Evolutionary conservation across 2,329 filamentous ascomycete species (phyloP).

Genomic region (Herpotrichia juniperi): DNA sequence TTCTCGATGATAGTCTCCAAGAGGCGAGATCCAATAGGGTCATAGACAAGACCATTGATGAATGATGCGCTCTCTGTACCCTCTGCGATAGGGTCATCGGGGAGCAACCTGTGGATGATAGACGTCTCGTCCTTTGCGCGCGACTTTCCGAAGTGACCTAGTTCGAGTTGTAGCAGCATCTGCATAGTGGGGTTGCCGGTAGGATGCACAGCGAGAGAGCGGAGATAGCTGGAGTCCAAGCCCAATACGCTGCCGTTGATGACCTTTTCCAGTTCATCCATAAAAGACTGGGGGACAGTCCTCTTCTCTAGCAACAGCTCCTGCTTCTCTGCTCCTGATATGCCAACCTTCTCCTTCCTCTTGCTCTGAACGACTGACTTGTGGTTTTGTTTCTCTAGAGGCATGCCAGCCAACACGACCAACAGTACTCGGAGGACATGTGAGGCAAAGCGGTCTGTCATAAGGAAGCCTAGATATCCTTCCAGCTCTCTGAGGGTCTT

Average conservation of each 20-base stretch:
- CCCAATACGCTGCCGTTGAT: slow-evolving; percentile 76
- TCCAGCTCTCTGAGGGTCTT: slow-evolving; percentile 87
- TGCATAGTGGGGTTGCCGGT: slow-evolving; percentile 94
- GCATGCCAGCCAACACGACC: slow-evolving; percentile 81
- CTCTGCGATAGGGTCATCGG: slow-evolving; percentile 77
- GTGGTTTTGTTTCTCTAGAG: slow-evolving; percentile 66
- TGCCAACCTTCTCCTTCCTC: slow-evolving; percentile 81
- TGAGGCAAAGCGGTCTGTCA: slow-evolving; percentile 89
- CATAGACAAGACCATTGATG: slow-evolving; percentile 85
- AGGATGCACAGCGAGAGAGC: slow-evolving; percentile 84
- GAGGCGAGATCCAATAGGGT: slow-evolving; percentile 86
- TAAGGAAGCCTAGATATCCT: slow-evolving; percentile 77
- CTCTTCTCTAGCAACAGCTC: slow-evolving; percentile 43
- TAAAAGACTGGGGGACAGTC: slow-evolving; percentile 79
- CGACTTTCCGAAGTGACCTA: slow-evolving; percentile 73
- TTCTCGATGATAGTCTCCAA: slow-evolving; percentile 84
- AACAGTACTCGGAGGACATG: slow-evolving; percentile 88
- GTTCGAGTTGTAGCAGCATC: slow-evolving; percentile 83
- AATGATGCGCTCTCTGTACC: slow-evolving; percentile 78
- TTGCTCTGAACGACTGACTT: slow-evolving; percentile 86
- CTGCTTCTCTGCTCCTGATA: slow-evolving; percentile 56
- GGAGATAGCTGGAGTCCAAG: slow-evolving; percentile 79
- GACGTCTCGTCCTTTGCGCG: slow-evolving; percentile 69
- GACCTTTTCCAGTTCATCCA: slow-evolving; percentile 77
- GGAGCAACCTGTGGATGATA: slow-evolving; percentile 78